Percentiles rank a stretch among this genome's conserved stretches.
Evolutionary conservation across 176 grass and related monocot species (phyloP).

Genomic region (Triticum monococcum): DNA sequence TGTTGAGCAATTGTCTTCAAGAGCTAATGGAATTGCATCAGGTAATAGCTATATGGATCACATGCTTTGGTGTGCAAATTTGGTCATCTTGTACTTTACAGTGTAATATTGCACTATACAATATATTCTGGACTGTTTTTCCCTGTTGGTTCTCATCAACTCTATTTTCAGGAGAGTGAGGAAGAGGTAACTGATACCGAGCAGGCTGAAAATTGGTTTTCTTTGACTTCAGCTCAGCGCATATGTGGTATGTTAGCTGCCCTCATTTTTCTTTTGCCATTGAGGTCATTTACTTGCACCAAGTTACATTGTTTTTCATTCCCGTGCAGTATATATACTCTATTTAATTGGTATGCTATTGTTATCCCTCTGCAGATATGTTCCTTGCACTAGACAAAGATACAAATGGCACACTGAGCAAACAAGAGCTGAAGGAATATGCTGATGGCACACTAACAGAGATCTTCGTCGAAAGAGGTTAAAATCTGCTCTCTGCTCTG

Average conservation of each 20-base stretch:
- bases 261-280: neutral
- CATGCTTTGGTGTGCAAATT: neutral
- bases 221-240: slow-evolving; percentile 93
- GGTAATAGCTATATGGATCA: slow-evolving; percentile 29
- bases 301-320: neutral
- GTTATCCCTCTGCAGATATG: slow-evolving; percentile 68
- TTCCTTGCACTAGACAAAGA: slow-evolving; percentile 98
- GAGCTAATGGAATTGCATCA: slow-evolving; percentile 99
- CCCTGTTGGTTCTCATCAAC: slow-evolving; percentile 12
- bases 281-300: neutral
- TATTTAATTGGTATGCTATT: slow-evolving; percentile 18
- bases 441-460: slow-evolving; percentile 96
- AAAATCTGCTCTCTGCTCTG: neutral
- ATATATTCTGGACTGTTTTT: neutral
- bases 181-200: slow-evolving; percentile 96
- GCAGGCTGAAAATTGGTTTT: slow-evolving; percentile 99
- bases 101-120: neutral
- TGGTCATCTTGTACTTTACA: neutral
- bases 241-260: slow-evolving; percentile 75
- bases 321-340: neutral
- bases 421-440: slow-evolving; percentile 99
- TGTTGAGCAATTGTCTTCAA: slow-evolving; percentile 97
- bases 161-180: slow-evolving; percentile 83
- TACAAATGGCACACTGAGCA: slow-evolving; percentile 89
- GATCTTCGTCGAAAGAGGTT: slow-evolving; percentile 98